Base-by-base conservation (phyloP, 176 grass and related monocot genomes). In the Musa beccarii region DNA sequence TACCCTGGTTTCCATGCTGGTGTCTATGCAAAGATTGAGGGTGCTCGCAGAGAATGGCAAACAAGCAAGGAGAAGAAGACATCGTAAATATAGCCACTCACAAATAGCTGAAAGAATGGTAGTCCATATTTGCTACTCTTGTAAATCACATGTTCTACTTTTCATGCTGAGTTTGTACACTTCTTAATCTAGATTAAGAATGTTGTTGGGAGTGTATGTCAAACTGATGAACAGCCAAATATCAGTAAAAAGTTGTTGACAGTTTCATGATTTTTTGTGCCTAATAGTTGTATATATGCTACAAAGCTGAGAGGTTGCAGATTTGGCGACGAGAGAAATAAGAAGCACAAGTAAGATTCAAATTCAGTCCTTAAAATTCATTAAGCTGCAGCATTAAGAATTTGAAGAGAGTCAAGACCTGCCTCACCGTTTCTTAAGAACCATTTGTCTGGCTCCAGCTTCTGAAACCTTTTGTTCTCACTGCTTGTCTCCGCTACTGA, bases 1-100 rank as follows among this genome's bases (percentile, higher is more conserved):
- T 98, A 91, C 78, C 90, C 90, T 84, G 95, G 90, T 78, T 98
- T 98, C 29, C 75, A 89, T 74, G 80, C 63, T 64, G 80, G 75
- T 54, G 88, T 98, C 26, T 70, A 69, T n/a, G 89, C 83, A 82
- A 28, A 91, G 84, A 87, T 93, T 61, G 88, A 86, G 10, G 61
- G 73, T 17, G 79, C 82, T 1, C 80, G 88, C 15, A 89, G 85
- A 77, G 86, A 93, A 85, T 98, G 88, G 90, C 50, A 85, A 79
- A 82, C 82, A 13, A 91, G 85, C 66, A 85, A 86, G 23, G 51
- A 81, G 17, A 98, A 92, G 87, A 96, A 91, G 72, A 75, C 3
- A 56, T 11, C 0, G 2, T 74, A 59, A 72, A 10, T 22, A 9
- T 28, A 57, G 2, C 5, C 22, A 34, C 72, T 74, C 51, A 17